Base-by-base conservation (phyloP, 75 land plant species). In the Pseudotsuga menziesii region DNA sequence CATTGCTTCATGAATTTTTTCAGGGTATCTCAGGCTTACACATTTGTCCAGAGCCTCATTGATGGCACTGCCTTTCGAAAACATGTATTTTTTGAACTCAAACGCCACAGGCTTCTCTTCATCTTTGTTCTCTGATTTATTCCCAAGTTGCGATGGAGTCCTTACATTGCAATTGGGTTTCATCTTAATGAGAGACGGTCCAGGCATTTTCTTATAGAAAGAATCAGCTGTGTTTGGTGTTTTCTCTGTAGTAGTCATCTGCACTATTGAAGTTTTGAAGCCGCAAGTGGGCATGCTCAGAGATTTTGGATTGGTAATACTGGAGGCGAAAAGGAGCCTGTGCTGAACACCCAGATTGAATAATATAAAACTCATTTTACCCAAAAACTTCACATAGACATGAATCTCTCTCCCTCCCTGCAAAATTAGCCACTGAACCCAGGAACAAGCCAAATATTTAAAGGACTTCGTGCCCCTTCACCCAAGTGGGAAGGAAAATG, bases 1-100 rank as follows among this genome's bases (percentile, higher is more conserved):
- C 92, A 89, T 92, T 17, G 92, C 80, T 32, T 89, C 88, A 57
- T 85, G 88, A 32, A 91, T 84, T 35, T 57, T 82, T 64, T 61
- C 79, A 32, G 94, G 91, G 60, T 89, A 48, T 67, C 75, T 75
- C 32, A 85, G 62, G 20, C 86, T 82, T 36, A 89, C 85, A 2
- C 88, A 88, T 52, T 39, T 35, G 76, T 87, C 92, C 26, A 92
- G 83, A 22, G 90, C 89, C 25, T 64, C 61, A 80, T 88, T 87
- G 26, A 89, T 35, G 70, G 2, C 70, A 36, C 20, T 1, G 44
- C 6, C 70, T 41, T 35, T 66, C n/a, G 44, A 32, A 41, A 5
- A 19, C 70, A 66, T 66, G 35, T 66, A 66, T 1, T 4, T 4
- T 17, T 66, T 36, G 1, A 66, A 32, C 8, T 66, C 70, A 66